Percentiles rank a stretch among this genome's conserved stretches.
Conservation (phyloP, 2,329 filamentous ascomycete genomes). For the Sclerotinia trifoliorum region DNA sequence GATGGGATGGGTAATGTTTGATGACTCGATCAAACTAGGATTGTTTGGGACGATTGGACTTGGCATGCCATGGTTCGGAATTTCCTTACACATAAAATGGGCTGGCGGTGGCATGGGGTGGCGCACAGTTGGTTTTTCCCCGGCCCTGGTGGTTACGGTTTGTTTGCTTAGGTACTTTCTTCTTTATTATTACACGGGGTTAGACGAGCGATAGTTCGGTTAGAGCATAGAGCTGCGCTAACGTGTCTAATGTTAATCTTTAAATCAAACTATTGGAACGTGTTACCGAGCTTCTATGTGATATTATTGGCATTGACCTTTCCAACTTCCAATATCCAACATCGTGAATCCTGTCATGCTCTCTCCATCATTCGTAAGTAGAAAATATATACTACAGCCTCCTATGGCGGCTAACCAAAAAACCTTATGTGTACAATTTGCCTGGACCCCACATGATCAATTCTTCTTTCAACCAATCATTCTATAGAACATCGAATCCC, state of each 20-base stretch:
- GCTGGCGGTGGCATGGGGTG: constrained; percentile 13
- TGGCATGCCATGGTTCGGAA: not conserved
- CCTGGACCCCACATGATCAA: not conserved
- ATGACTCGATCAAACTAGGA: not conserved
- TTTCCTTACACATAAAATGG: constrained; percentile 13
- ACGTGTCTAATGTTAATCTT: constrained; percentile 1
- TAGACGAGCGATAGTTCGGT: constrained; percentile 3
- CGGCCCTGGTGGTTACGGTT: constrained; percentile 15
- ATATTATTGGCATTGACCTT: not conserved
- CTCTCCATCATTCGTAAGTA: not conserved
- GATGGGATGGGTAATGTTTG: constrained; percentile 9
- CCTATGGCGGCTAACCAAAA: not conserved
- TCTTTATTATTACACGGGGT: not conserved
- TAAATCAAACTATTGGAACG: not conserved
- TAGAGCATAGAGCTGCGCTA: constrained; percentile 20
- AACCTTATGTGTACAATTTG: not conserved
- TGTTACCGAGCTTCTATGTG: not conserved
- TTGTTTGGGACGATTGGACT: not conserved
- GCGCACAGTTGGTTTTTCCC: constrained; percentile 21
- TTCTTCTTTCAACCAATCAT: not conserved
- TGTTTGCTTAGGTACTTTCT: constrained; percentile 2
- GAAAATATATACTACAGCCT: not conserved
- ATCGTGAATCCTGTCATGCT: not conserved
- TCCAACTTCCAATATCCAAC: constrained; percentile 1
- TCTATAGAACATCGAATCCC: constrained; percentile 6